Evolutionary conservation across 495 filamentous ascomycete genomes (phyloP), one percentile per base, ranked within the genome.

Genomic region (Daldinia vernicosa): DNA sequence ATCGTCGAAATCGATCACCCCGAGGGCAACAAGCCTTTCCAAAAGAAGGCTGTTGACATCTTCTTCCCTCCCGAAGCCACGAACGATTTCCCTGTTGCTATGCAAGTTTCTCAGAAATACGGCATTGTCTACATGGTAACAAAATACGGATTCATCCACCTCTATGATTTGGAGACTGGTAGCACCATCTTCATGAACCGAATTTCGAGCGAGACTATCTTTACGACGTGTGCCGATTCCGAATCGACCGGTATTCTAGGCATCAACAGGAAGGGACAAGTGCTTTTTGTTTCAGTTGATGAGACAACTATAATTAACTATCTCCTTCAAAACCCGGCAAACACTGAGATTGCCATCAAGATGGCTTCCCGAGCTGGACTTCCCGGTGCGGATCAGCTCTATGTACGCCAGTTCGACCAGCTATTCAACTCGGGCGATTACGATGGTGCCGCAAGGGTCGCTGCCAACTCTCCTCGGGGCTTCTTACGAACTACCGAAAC

Each of bases 181-280:
- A 93, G 92, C n/a, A 95, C 93, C 77, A 95, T 99, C 76, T 99
- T 97, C 88, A 97, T 99, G 94, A 98, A 99, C 82, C 91, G 95
- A 57, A 99, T 99, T 75, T 99, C 95, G 22, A 96, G 93, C 82
- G 95, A 99, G 77, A 99, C 95, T 0, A 98, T 99, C 76, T 99
- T 99, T 82, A 94, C 94, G 15, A 97, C 94, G 12, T 89, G 93
- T 5, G 81, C 89, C 14, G 95, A 98, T 76, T 86, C 85, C n/a
- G 90, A 94, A 1, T 93, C 92, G 26, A 88, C 88, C 61, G 95
- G 95, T 72, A 89, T 98, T 66, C 86, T 97, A n/a, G 94, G 94
- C 60, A 92, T 99, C 63, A 99, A 99, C 79, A 88, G 96, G 62
- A 97, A 97, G 82, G 95, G 95, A 45, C 96, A 98, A 80, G 94